Conservation (phyloP, 768 basidiomycete genomes). For the Boletales sp. region DNA sequence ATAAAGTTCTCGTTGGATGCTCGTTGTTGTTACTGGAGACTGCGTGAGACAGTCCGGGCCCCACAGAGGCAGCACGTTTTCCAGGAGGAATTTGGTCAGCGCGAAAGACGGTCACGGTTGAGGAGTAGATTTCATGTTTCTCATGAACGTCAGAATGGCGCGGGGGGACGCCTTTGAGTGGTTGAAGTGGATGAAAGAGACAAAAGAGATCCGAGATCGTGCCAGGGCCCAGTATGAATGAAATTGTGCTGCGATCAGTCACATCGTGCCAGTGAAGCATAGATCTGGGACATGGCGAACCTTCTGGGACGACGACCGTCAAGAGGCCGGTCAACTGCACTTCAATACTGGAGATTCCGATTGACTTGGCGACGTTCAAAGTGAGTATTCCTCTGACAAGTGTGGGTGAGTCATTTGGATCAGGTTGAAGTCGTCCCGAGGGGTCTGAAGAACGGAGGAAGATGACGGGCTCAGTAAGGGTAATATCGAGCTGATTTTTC, state of each 20-base stretch:
- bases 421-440: constrained; percentile 31
- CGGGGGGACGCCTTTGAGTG: constrained; percentile 51
- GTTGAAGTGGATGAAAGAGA: neutral
- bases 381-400: constrained; percentile 65
- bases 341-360: constrained; percentile 80
- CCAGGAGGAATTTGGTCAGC: constrained; percentile 45
- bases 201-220: neutral
- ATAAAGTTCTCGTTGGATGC: neutral
- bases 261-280: neutral
- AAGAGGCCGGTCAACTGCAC: constrained; percentile 72
- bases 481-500: constrained; percentile 49
- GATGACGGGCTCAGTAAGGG: constrained; percentile 71
- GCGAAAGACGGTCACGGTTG: constrained; percentile 70
- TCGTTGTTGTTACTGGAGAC: constrained; percentile 1
- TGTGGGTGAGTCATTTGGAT: constrained; percentile 49
- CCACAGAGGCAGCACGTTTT: constrained; percentile 20
- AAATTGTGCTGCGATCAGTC: neutral
- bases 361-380: constrained; percentile 69
- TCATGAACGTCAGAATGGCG: constrained; percentile 73
- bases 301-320: constrained; percentile 79
- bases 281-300: constrained; percentile 40
- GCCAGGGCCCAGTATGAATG: neutral
- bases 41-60: constrained; percentile 14
- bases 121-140: constrained; percentile 68
- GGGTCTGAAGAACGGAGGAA: constrained; percentile 62